phyloP scores from a whole-genome alignment of 2,329 filamentous ascomycete genomes.

The Passalora sequoiae region DNA sequence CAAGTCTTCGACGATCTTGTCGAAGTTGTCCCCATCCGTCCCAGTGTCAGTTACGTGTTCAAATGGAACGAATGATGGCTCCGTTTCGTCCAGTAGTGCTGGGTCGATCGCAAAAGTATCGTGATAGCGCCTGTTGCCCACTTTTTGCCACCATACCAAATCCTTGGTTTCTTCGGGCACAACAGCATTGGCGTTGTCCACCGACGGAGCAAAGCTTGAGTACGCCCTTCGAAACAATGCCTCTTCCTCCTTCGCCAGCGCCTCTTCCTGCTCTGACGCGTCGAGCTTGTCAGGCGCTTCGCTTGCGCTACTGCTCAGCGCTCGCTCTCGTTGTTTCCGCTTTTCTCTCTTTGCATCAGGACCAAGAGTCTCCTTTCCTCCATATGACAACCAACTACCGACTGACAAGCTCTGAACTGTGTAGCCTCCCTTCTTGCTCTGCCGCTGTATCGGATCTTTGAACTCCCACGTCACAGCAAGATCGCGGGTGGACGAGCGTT shows the following conservation, averaged over 20 bases:
- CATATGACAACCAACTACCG: slow-evolving; percentile 61
- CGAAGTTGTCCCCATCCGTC: slow-evolving; percentile 31
- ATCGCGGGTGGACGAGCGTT: slow-evolving; percentile 59
- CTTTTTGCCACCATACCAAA: slow-evolving; percentile 70
- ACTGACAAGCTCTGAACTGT: slow-evolving; percentile 61
- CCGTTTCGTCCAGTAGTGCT: slow-evolving; percentile 34
- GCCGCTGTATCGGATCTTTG: slow-evolving; percentile 27
- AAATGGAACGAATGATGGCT: slow-evolving; percentile 22
- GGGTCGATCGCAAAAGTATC: slow-evolving; percentile 56
- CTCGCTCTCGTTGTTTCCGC: slow-evolving; percentile 66
- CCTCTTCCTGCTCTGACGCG: slow-evolving; percentile 33
- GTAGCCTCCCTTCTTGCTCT: slow-evolving; percentile 51
- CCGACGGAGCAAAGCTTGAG: slow-evolving; percentile 71
- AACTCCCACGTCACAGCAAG: slow-evolving; percentile 46
- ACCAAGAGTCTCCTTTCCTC: slow-evolving; percentile 40
- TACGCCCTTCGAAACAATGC: slow-evolving; percentile 71
- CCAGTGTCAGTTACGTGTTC: slow-evolving; percentile 33
- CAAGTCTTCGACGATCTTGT: slow-evolving; percentile 26
- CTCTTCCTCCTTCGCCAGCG: slow-evolving; percentile 58
- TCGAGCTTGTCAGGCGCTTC: slow-evolving; percentile 43
- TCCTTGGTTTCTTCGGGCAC: slow-evolving; percentile 63
- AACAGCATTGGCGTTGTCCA: slow-evolving; percentile 67
- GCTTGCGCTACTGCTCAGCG: slow-evolving; percentile 60
- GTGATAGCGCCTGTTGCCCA: slow-evolving; percentile 61
- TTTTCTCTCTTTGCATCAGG: slow-evolving; percentile 57